Evolutionary conservation across 2,329 filamentous ascomycete species (phyloP).

Genomic region (Rhynchosporium graminicola): DNA sequence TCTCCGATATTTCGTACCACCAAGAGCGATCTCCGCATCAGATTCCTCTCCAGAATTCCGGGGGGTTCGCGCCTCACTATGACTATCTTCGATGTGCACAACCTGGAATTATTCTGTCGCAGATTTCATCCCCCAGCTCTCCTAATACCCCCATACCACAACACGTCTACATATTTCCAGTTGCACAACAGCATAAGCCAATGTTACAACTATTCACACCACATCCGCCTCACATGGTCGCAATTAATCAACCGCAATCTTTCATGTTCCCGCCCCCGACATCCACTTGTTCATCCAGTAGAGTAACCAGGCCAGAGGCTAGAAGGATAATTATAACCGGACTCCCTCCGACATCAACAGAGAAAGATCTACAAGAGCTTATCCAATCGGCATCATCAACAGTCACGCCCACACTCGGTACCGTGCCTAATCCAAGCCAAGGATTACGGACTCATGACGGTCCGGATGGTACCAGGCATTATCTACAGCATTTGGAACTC

Average conservation of each 20-base stretch:
- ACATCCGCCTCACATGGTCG: neutral
- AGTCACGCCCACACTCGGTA: no score
- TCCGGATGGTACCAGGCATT: neutral
- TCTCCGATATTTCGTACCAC: conserved; percentile 4
- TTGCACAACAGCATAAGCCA: neutral
- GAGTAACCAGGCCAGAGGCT: conserved; percentile 24
- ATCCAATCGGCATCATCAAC: conserved; percentile 13
- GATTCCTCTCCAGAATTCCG: neutral
- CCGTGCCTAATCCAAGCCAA: neutral
- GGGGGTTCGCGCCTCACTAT: neutral
- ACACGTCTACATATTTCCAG: conserved; percentile 8
- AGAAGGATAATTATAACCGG: conserved; percentile 34
- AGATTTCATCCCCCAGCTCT: neutral
- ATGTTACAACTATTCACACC: conserved; percentile 1
- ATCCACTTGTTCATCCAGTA: neutral
- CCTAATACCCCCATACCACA: neutral
- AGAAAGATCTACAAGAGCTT: conserved; percentile 18
- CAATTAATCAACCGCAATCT: neutral
- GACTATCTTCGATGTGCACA: neutral
- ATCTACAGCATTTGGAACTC: conserved; percentile 23
- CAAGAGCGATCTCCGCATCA: conserved; percentile 3
- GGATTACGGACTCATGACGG: neutral
- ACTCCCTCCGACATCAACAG: conserved; percentile 18
- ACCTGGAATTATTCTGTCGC: conserved; percentile 17
- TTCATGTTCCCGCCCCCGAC: neutral